Evolutionary conservation across 1,139 yeast genomes (phyloP).

Genomic region (Hansenula sp.): DNA sequence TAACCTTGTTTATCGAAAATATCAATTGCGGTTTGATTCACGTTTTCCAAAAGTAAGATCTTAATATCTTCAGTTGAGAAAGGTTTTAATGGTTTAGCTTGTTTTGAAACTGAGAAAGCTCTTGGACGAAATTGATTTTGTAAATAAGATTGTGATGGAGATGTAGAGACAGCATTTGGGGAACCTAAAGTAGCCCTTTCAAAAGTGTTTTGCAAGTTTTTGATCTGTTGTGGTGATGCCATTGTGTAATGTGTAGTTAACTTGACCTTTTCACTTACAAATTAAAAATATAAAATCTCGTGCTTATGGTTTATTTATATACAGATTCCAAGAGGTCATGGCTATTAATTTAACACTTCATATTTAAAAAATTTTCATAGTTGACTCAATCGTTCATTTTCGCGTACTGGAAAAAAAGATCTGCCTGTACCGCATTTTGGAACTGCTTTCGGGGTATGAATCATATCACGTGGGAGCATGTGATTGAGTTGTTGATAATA

Average conservation of each 20-base stretch:
- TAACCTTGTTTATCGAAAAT: conserved; percentile 88
- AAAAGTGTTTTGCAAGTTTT: conserved; percentile 47
- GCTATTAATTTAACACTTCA: not conserved
- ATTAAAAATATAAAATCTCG: too few relatives aligned
- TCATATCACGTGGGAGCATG: too few relatives aligned
- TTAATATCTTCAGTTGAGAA: conserved; percentile 90
- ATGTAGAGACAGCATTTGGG: conserved; percentile 74
- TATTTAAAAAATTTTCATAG: not conserved
- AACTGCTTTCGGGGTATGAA: too few relatives aligned
- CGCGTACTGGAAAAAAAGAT: not conserved
- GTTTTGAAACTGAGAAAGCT: conserved; percentile 33
- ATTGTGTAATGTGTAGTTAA: too few relatives aligned
- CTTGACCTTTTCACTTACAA: too few relatives aligned
- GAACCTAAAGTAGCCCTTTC: conserved; percentile 50
- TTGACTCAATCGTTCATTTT: not conserved
- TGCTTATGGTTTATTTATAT: not conserved
- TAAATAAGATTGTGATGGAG: conserved; percentile 47
- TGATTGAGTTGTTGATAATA: too few relatives aligned
- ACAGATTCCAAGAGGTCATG: not conserved
- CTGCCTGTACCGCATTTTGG: too few relatives aligned
- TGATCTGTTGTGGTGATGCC: conserved; percentile 70
- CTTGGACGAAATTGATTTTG: conserved; percentile 26
- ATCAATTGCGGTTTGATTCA: conserved; percentile 85
- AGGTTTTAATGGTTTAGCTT: conserved; percentile 75
- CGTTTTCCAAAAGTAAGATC: conserved; percentile 86